Conservation (phyloP, 352 stramenopile species). For the Pythium aristosporum region DNA sequence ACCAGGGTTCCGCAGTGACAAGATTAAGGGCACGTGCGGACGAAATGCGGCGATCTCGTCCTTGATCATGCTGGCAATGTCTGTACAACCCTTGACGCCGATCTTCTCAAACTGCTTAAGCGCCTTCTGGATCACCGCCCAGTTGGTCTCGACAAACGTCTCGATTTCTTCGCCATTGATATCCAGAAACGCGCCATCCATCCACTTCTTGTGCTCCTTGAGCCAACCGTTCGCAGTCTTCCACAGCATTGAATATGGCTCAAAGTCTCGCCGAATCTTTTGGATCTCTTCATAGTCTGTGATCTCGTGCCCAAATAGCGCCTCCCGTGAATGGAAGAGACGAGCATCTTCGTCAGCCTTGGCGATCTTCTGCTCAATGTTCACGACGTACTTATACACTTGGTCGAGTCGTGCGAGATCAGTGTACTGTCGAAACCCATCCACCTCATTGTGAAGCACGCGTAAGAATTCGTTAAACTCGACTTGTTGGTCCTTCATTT, state of each 20-base stretch:
- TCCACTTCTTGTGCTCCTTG: conserved; percentile 90
- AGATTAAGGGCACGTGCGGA: conserved; percentile 91
- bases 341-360: conserved; percentile 88
- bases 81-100: conserved; percentile 80
- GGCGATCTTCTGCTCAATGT: conserved; percentile 86
- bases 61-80: conserved; percentile 91
- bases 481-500: conserved; percentile 93
- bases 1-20: conserved; percentile 90
- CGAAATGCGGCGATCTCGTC: conserved; percentile 92
- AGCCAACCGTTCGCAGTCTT: conserved; percentile 91
- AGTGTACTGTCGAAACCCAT: conserved; percentile 84
- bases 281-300: conserved; percentile 90
- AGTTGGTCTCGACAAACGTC: conserved; percentile 84
- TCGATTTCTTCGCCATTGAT: conserved; percentile 93
- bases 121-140: conserved; percentile 87
- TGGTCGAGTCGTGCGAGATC: conserved; percentile 84
- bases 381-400: conserved; percentile 86
- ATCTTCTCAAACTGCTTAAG: conserved; percentile 92
- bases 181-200: conserved; percentile 86
- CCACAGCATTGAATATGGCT: conserved; percentile 94
- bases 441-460: conserved; percentile 86
- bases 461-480: conserved; percentile 88
- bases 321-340: conserved; percentile 93
- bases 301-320: conserved; percentile 85
- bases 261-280: conserved; percentile 84